These are phyloP conservation scores for Tetraselmis striata DNA, from an alignment of 139 green algal species.

Conservation along the genomic window DNA sequence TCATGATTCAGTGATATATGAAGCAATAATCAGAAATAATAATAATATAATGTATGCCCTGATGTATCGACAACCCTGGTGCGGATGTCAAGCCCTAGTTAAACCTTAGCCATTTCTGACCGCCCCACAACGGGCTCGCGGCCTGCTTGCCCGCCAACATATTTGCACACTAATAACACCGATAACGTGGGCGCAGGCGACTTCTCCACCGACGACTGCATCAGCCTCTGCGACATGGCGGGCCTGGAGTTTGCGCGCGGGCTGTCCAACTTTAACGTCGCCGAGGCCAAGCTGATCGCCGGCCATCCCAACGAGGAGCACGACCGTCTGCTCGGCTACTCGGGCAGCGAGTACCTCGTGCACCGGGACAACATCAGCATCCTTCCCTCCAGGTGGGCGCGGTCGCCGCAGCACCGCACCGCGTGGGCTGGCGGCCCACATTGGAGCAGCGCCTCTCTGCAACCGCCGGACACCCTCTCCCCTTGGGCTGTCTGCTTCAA, in stretches of 20 bases:
- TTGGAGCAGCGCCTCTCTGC: no score
- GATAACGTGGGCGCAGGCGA: background rate
- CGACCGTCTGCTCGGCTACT: constrained; percentile 37
- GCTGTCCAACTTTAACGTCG: constrained; percentile 68
- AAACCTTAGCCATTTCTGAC: no score
- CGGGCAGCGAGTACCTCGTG: constrained; percentile 49
- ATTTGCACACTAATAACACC: no score
- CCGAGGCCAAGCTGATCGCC: constrained; percentile 34
- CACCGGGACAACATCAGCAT: constrained; percentile 58
- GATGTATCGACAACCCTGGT: no score
- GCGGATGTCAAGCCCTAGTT: no score
- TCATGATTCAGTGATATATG: no score
- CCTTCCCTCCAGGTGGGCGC: constrained; percentile 4
- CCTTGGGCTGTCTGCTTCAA: no score
- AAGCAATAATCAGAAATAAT: no score
- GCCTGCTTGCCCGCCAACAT: no score
- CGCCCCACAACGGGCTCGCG: no score
- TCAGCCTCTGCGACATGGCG: constrained; percentile 57
- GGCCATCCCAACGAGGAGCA: constrained; percentile 13
- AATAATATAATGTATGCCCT: no score
- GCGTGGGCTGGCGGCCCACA: background rate
- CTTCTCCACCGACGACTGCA: constrained; percentile 50
- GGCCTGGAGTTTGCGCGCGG: constrained; percentile 74
- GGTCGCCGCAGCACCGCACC: background rate
- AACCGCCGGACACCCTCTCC: no score